Percentiles rank a stretch among this genome's conserved stretches.
Evolutionary conservation across 129 eudicot species (phyloP).

Genomic region (Ambrosia artemisiifolia): DNA sequence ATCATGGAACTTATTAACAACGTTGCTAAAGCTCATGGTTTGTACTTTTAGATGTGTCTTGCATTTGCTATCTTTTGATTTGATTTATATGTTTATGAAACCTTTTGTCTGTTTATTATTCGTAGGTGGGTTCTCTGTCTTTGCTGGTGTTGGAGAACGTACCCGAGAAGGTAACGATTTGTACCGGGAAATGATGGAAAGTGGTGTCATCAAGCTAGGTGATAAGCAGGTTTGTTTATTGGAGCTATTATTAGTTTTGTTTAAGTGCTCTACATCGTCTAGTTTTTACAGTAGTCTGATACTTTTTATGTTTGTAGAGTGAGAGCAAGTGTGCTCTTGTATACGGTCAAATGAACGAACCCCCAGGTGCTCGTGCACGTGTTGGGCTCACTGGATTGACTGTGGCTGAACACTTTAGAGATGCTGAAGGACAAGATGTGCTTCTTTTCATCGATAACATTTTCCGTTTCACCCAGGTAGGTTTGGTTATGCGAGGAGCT

Average conservation of each 20-base stretch:
- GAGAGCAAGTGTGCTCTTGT: conserved; percentile 98
- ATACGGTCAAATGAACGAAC: conserved; percentile 95
- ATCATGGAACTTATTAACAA: conserved; percentile 90
- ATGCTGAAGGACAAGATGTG: conserved; percentile 96
- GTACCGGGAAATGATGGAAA: conserved; percentile 77
- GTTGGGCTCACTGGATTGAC: conserved; percentile 95
- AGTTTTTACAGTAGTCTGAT: not conserved
- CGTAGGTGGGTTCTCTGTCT: conserved; percentile 86
- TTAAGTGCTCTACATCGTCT: not conserved
- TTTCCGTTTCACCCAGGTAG: conserved; percentile 88
- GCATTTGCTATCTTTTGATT: not conserved
- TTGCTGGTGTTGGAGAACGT: conserved; percentile 89
- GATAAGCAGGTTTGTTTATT: conserved; percentile 49
- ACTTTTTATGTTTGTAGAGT: conserved; percentile 29
- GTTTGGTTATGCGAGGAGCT: not conserved
- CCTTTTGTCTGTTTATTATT: not conserved
- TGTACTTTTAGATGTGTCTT: conserved; percentile 5
- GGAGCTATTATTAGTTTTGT: not conserved
- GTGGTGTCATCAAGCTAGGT: conserved; percentile 87
- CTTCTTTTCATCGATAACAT: conserved; percentile 89
- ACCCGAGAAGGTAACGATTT: conserved; percentile 85
- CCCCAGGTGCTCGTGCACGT: conserved; percentile 99
- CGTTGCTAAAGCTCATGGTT: conserved; percentile 92
- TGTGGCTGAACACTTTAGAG: conserved; percentile 94
- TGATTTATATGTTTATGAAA: not conserved